Evolutionary conservation across 257 asterid genomes (phyloP), one percentile per base, ranked within the genome.

Genomic region (Fraxinus anomala): DNA sequence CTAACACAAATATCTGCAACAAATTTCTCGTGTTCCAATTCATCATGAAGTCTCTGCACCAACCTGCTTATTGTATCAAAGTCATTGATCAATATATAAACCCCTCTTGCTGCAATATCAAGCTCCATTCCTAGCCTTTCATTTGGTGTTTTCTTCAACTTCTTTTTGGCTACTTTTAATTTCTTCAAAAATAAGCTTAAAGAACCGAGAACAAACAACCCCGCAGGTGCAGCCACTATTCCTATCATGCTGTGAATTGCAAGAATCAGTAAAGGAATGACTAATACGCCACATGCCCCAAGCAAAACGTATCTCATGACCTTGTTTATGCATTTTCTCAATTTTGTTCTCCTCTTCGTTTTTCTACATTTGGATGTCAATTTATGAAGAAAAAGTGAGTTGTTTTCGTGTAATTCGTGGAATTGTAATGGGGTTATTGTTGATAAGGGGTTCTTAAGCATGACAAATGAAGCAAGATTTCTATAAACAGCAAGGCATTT

Each of bases 21-120:
- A 19, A 80, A 72, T 59, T 84, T 86, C 83, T 84, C 47, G 59
- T 87, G 97, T 66, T 93, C 96, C 51, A 87, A 75, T 83, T 90
- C 96, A 54, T 90, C 87, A 5, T 82, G 37, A 71, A 90, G 66
- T 74, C 86, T 69, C 82, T 83, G 74, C 81, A 88, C 92, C 21
- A 89, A 81, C 79, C 87, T 31, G 33, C 89, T 81, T 83, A 88
- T 82, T 13, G 91, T 88, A 72, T 86, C 95, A 14, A 93, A 89
- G 77, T 92, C 95, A 19, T 88, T 90, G 63, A 90, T 87, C 83
- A 88, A 36, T 24, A 87, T 84, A 59, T 86, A 92, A 16, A 87
- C 84, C 68, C 96, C 98, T 63, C 86, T 87, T 17, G 92, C 96
- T 2, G 94, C 98, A 6, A 77, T 78, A 34, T 93, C 97, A 7